Evolutionary conservation across 2,329 filamentous ascomycete genomes (phyloP), one percentile per base, ranked within the genome.

Genomic region (Xylaria sp.): DNA sequence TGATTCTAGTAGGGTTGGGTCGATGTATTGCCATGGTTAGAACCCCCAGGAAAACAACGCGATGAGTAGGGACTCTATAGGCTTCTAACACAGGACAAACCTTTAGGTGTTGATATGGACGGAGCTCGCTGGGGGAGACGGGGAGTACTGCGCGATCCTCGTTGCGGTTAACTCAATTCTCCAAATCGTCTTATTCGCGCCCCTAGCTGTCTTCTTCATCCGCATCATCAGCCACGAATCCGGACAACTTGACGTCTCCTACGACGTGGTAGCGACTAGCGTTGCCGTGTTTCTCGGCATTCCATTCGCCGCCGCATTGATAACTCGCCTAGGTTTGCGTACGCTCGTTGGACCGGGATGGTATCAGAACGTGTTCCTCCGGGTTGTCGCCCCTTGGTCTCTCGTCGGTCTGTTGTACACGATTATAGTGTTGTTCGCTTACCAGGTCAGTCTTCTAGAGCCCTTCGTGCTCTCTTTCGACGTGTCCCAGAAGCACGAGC

Each of bases 211-310:
- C 34, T 83, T 92, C 68, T 93, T 92, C 80, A 89, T 97, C 75
- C 83, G 86, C 47, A 81, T 95, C 55, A 91, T 97, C 73, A 86
- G 89, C 72, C 79, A 81, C 19, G 78, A 80, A 17, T 51, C 79
- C 74, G 70, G 78, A 0, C 55, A 72, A 1, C 72, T 76, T 0
- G 75, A 78, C 30, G 73, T 86, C 8, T 83, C 85, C 0, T 97
- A 96, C 79, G 79, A 84, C 0, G 85, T 86, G 0, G 92, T 94
- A 1, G 93, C 94, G 11, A 90, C 89, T 54, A 94, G 91, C 67
- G 93, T 97, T 0, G 93, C 88, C 0, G 92, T 93, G 1, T 97
- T 97, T 75, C 85, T 97, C 1, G 93, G 92, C 0, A 94, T 97
- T 21, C 94, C 94, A 0, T 85, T 97, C 0, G 93, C 84, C 1